Conservation (phyloP, 441 rosid genomes). For the Mallotus japonicus region DNA sequence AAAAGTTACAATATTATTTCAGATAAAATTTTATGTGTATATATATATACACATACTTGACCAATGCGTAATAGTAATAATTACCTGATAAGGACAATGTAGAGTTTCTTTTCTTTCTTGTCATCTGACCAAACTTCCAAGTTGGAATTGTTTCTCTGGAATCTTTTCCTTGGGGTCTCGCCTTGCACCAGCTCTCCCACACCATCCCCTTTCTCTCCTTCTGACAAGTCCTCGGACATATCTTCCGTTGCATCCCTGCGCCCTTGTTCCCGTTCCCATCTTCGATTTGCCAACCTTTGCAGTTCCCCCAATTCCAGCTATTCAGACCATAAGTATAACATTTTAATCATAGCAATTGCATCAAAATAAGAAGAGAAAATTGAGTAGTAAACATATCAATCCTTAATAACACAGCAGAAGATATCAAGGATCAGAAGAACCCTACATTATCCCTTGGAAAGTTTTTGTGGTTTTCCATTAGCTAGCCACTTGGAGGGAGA, state of each 20-base stretch:
- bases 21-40: no score
- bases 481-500: not conserved
- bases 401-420: not conserved
- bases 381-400: not conserved
- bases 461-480: not conserved
- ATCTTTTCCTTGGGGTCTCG: slow-evolving; percentile 59
- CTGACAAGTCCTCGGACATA: slow-evolving; percentile 90
- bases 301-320: slow-evolving; percentile 78
- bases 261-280: slow-evolving; percentile 81
- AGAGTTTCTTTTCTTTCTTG: slow-evolving; percentile 85
- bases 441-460: not conserved
- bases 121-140: slow-evolving; percentile 93
- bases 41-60: no score
- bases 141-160: slow-evolving; percentile 68
- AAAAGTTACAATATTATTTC: no score
- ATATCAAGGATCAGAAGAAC: not conserved
- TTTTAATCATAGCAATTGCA: slow-evolving; percentile 18
- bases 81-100: slow-evolving; percentile 86
- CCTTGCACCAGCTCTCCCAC: slow-evolving; percentile 54
- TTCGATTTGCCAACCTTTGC: slow-evolving; percentile 60
- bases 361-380: not conserved
- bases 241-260: slow-evolving; percentile 80
- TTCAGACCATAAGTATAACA: slow-evolving; percentile 18
- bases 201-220: slow-evolving; percentile 87
- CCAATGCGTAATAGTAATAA: not conserved